phyloP scores from a whole-genome alignment of 176 grass and related monocot genomes.

The Themeda triandra region DNA sequence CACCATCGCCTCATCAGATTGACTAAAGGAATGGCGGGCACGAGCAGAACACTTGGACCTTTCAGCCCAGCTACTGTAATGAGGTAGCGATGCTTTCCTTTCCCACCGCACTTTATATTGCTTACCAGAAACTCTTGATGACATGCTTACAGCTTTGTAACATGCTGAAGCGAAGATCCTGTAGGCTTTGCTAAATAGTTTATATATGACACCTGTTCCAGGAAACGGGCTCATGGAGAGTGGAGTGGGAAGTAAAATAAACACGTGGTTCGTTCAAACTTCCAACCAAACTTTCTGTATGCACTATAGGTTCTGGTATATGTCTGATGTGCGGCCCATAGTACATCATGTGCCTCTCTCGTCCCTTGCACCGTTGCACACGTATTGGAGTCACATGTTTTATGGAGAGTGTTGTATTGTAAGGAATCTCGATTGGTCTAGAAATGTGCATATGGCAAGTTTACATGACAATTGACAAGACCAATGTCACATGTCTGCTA shows the following conservation, averaged over 20 bases:
- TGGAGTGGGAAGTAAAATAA: background rate
- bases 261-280: constrained; percentile 24
- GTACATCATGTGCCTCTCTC: too few relatives aligned
- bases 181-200: constrained; percentile 30
- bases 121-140: background rate
- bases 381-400: constrained; percentile 30
- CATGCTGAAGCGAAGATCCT: background rate
- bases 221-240: background rate
- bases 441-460: constrained; percentile 2
- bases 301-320: background rate
- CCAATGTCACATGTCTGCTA: background rate
- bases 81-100: constrained; percentile 22
- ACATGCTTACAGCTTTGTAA: constrained; percentile 27
- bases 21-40: constrained; percentile 18
- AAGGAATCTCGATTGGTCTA: constrained; percentile 23
- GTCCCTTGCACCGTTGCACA: background rate
- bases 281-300: constrained; percentile 13
- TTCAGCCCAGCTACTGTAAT: constrained; percentile 11
- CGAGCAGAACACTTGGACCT: constrained; percentile 33
- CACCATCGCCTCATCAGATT: constrained; percentile 55
- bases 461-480: background rate
- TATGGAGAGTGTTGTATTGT: background rate
- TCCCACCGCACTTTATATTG: constrained; percentile 30
- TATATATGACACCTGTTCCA: background rate
- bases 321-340: background rate